A percentile compares a stretch with the other conserved stretches of the same genome.
phyloP scores from a whole-genome alignment of 192 early-diverging fungal species.

The Coemansia sp. region DNA sequence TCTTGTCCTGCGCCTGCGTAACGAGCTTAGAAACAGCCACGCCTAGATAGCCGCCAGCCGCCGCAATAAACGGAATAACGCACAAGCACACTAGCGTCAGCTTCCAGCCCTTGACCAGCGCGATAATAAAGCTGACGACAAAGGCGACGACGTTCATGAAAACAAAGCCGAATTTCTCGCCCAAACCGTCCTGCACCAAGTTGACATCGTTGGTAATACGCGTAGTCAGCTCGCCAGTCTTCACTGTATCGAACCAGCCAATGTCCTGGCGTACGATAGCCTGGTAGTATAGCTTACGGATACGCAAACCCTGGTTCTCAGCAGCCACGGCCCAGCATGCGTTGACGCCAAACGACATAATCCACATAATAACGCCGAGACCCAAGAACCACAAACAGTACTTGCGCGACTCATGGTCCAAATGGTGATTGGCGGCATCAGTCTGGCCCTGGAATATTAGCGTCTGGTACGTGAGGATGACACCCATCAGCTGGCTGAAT shows the following conservation, averaged over 20 bases:
- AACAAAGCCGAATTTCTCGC: constrained; percentile 78
- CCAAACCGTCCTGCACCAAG: constrained; percentile 84
- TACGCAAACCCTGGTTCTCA: constrained; percentile 72
- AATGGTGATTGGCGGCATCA: constrained; percentile 18
- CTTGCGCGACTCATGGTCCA: constrained; percentile 39
- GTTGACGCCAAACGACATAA: constrained; percentile 41
- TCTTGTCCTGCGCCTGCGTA: constrained; percentile 62
- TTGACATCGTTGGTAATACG: constrained; percentile 85
- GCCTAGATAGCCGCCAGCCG: constrained; percentile 54
- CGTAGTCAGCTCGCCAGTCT: constrained; percentile 82
- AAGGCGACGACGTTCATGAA: constrained; percentile 69
- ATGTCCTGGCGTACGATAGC: constrained; percentile 89
- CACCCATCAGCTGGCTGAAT: constrained; percentile 28
- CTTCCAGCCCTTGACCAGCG: constrained; percentile 81
- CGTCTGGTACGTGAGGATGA: constrained; percentile 25
- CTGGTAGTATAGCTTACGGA: constrained; percentile 76
- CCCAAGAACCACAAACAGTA: constrained; percentile 49
- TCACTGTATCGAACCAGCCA: constrained; percentile 80
- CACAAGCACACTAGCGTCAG: constrained; percentile 79
- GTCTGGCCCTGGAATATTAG: constrained; percentile 3
- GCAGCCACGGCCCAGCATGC: constrained; percentile 53
- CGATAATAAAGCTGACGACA: constrained; percentile 73
- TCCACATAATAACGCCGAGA: constrained; percentile 47
- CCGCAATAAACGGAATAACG: constrained; percentile 73
- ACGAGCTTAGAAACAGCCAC: constrained; percentile 49